Percentiles rank a stretch among this genome's conserved stretches.
These are phyloP conservation scores for Rhynchospora tenuis DNA, from an alignment of 176 grass and related monocot species.

Conservation along the genomic window DNA sequence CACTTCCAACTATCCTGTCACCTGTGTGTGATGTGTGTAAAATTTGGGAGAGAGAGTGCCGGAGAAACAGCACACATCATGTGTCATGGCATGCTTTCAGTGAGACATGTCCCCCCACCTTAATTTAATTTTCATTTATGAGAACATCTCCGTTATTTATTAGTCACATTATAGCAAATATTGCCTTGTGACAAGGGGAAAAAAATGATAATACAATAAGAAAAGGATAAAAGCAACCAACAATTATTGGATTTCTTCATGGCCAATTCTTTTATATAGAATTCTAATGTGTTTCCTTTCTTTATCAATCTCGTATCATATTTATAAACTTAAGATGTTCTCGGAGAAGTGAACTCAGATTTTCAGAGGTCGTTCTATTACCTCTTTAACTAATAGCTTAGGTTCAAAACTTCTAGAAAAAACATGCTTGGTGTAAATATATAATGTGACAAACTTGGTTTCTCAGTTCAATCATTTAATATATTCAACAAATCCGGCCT, in stretches of 20 bases:
- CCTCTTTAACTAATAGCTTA: too few species aligned
- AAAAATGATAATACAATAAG: not conserved
- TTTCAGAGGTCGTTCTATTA: too few species aligned
- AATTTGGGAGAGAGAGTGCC: constrained; percentile 1
- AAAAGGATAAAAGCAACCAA: not conserved
- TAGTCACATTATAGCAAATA: not conserved
- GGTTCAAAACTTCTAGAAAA: too few species aligned
- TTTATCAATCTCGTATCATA: too few species aligned
- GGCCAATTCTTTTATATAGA: not conserved
- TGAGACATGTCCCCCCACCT: constrained; percentile 17
- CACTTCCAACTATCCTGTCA: constrained; percentile 6
- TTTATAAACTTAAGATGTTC: too few species aligned
- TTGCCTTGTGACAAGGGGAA: too few species aligned
- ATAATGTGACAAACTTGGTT: too few species aligned
- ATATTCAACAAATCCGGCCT: too few species aligned
- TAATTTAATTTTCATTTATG: constrained; percentile 11
- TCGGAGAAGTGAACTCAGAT: too few species aligned
- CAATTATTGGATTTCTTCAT: not conserved
- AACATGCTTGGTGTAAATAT: too few species aligned
- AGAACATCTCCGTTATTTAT: not conserved
- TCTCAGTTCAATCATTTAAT: too few species aligned
- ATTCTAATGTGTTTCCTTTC: too few species aligned
- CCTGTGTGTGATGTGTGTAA: constrained; percentile 11
- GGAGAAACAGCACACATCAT: constrained; percentile 25
- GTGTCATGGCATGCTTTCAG: constrained; percentile 18